Evolutionary conservation across 192 early-diverging fungal species (phyloP), one percentile per base, ranked within the genome.

Genomic region (Podila epigama): DNA sequence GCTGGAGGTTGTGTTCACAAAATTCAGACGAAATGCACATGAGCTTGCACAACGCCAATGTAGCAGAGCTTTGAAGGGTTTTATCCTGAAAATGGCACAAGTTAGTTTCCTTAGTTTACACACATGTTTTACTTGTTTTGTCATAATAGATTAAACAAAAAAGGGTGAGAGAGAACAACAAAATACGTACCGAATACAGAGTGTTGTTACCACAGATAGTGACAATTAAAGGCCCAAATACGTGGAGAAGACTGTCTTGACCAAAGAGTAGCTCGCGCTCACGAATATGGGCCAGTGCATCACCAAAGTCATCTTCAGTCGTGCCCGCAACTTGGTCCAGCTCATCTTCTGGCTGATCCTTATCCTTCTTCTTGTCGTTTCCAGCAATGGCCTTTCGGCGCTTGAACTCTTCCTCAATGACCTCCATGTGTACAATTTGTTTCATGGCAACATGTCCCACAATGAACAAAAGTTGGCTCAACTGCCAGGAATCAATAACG

Each of bases 21-120:
- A 96, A 99, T 25, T 94, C 89, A 15, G 97, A 86, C 35, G 92
- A 94, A 34, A 99, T 89, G 78, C 98, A 99, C 97, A 98, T 98
- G 60, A 99, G 88, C 79, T 99, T 98, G 82, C 90, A 90, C 34
- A 99, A 84, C 3, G 98, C 91, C 6, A 97, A 83, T 7, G 91
- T 90, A 1, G 97, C 92, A 51, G 92, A 90, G 25, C 91, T 89
- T 73, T 97, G 95, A n/a, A 99, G 85, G n/a, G 88, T 84, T 48
- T 84, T 91, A 77, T 94, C 89, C 90, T 94, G 59, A 51, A 28
- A 33, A 41, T 66, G 3, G 28, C 52, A n/a, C n/a, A n/a, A n/a
- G n/a, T n/a, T n/a, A n/a, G n/a, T n/a, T n/a, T n/a, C n/a, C n/a
- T n/a, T n/a, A n/a, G n/a, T n/a, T n/a, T 13, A 55, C 3, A 55